Percentiles rank a stretch among this genome's conserved stretches.
phyloP scores from a whole-genome alignment of 2,329 filamentous ascomycete genomes.

The Colletotrichum aenigma region DNA sequence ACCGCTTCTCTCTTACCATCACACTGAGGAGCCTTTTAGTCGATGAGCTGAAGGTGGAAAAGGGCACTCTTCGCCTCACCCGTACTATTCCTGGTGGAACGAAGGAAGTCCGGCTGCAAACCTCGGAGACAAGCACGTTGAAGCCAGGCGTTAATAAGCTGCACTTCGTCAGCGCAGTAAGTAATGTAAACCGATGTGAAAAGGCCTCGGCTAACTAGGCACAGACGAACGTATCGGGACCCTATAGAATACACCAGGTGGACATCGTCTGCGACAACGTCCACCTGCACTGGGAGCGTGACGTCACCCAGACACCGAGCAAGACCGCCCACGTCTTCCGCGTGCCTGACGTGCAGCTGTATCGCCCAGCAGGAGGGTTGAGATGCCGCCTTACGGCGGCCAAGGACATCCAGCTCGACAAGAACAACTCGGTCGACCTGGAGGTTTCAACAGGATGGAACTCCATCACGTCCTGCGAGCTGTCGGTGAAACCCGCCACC shows the following conservation, averaged over 20 bases:
- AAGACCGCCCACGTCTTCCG: slow-evolving; percentile 57
- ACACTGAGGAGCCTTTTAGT: slow-evolving; percentile 74
- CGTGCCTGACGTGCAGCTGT: slow-evolving; percentile 71
- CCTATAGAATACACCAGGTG: slow-evolving; percentile 77
- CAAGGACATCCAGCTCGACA: slow-evolving; percentile 78
- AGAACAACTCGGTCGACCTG: slow-evolving; percentile 78
- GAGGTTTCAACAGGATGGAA: slow-evolving; percentile 78
- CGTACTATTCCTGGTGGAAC: slow-evolving; percentile 15
- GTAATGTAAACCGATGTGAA: slow-evolving; percentile 15
- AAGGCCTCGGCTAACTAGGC: slow-evolving; percentile 28
- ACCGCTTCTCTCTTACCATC: slow-evolving; percentile 76
- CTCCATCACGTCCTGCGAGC: slow-evolving; percentile 60
- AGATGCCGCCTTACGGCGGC: slow-evolving; percentile 71
- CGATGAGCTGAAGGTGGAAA: slow-evolving; percentile 70
- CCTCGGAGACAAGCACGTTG: slow-evolving; percentile 44
- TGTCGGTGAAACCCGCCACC: slow-evolving; percentile 68
- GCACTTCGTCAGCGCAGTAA: slow-evolving; percentile 32
- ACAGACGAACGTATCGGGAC: slow-evolving; percentile 70
- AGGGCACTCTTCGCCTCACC: slow-evolving; percentile 41
- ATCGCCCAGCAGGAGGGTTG: slow-evolving; percentile 71
- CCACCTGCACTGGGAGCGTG: slow-evolving; percentile 67
- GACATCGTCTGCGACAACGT: slow-evolving; percentile 69
- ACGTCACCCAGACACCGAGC: slow-evolving; percentile 50
- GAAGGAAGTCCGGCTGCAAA: slow-evolving; percentile 55
- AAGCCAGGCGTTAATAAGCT: slow-evolving; percentile 53